Base-by-base conservation (phyloP, 768 basidiomycete genomes). In the Mycena rosella region DNA sequence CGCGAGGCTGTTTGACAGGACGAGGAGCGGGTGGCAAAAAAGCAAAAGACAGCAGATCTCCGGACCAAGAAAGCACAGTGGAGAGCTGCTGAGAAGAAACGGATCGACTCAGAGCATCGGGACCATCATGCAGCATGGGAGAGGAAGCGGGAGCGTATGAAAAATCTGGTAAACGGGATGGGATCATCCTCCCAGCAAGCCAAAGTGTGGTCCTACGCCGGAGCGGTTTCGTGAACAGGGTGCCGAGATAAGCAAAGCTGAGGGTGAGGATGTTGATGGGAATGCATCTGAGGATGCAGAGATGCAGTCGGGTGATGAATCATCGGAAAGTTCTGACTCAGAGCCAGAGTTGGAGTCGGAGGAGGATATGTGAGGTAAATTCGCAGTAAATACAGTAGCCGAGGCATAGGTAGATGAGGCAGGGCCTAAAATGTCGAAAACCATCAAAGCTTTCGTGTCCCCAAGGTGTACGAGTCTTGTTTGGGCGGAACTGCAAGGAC, bases 281-380 rank as follows among this genome's bases (percentile, higher is more conserved):
- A 48, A 9, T n/a, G 47, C 13, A 48, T 48, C 24, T 17, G 24
- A 17, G 47, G 47, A 48, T 48, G 47, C 18, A 48, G 47, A 27
- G 11, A 48, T 48, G 47, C 18, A 7, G 47, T 48, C 47, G 26
- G 47, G 47, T 9, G 47, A 27, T 48, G 47, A 48, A n/a, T 48
- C 47, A 48, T 48, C 47, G 2, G 47, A 48, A 51, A 51, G 49
- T 51, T 51, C 49, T 49, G 47, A 49, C 47, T 51, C 49, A 51
- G 49, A 51, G 49, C 49, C 29, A 29, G 49, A 51, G 27, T 51
- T 51, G 4, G 49, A 51, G 49, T 51, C 49, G 49, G 49, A 51
- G 49, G 49, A 51, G 29, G 48, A 49, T n/a, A 51, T 51, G 49
- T 51, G 49, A 51, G 24, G 49, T 4, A 51, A 51, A 30, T 30